Conservation (phyloP, 805 yeast genomes). For the Saccharomyces eubayanus region DNA sequence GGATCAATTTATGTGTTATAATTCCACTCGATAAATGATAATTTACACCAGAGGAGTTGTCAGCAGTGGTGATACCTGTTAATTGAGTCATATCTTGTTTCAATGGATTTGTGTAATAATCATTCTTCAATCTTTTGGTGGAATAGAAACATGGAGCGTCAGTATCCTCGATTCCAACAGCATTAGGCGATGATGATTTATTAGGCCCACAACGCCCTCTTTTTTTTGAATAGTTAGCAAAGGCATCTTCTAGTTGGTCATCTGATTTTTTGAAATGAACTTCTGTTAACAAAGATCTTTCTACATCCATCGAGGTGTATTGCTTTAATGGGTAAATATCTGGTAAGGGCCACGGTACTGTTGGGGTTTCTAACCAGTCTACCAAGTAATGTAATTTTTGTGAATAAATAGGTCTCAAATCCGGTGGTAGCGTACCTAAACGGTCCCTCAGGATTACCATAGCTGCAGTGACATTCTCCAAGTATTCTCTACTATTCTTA, state of each 20-base stretch:
- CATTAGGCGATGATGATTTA: conserved; percentile 4
- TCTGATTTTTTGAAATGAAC: conserved; percentile 47
- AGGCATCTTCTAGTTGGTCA: conserved; percentile 38
- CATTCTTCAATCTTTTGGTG: conserved; percentile 52
- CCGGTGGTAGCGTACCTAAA: conserved; percentile 77
- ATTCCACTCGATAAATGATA: conserved; percentile 33
- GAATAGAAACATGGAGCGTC: conserved; percentile 40
- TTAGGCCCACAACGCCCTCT: conserved; percentile 13
- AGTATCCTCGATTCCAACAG: conserved; percentile 4
- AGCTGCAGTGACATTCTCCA: conserved; percentile 70
- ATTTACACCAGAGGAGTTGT: conserved; percentile 29
- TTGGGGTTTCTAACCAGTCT: conserved; percentile 48
- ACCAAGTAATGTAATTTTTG: conserved; percentile 55
- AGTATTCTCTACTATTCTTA: conserved; percentile 34
- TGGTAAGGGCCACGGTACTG: conserved; percentile 67
- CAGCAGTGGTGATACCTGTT: conserved; percentile 43
- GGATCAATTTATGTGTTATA: conserved; percentile 56
- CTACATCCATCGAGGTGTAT: conserved; percentile 68
- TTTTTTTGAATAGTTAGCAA: conserved; percentile 20
- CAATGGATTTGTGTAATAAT: conserved; percentile 63
- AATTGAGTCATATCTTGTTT: conserved; percentile 42
- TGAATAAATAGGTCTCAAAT: conserved; percentile 63
- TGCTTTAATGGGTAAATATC: conserved; percentile 55
- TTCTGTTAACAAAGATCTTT: conserved; percentile 64
- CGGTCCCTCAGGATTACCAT: conserved; percentile 73